Conservation (phyloP, 2,329 filamentous ascomycete genomes). For the Phialemonium atrogriseum region DNA sequence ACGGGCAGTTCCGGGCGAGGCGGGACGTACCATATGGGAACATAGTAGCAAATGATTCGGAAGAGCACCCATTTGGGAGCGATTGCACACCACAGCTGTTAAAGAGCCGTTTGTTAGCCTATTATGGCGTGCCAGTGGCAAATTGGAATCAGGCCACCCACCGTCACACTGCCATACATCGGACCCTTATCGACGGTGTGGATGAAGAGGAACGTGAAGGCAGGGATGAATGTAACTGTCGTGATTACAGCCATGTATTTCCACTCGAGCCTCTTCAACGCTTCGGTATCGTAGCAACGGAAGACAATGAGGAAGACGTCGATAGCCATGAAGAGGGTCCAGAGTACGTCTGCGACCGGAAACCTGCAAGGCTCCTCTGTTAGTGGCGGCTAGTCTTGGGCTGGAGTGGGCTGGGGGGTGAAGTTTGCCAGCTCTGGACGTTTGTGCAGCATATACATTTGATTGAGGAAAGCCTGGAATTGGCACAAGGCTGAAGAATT, state of each 20-base stretch:
- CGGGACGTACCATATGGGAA: slow-evolving; percentile 22
- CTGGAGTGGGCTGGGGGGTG: not conserved
- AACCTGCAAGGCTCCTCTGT: slow-evolving; percentile 17
- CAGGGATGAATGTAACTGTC: slow-evolving; percentile 22
- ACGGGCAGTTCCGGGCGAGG: not conserved
- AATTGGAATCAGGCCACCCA: slow-evolving; percentile 11
- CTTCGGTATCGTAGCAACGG: slow-evolving; percentile 21
- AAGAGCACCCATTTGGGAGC: slow-evolving; percentile 25
- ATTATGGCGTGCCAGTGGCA: not conserved
- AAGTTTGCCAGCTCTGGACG: not conserved
- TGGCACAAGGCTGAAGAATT: slow-evolving; percentile 23
- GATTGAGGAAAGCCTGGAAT: slow-evolving; percentile 27
- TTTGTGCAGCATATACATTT: slow-evolving; percentile 19
- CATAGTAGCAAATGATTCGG: slow-evolving; percentile 26
- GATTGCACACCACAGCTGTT: slow-evolving; percentile 28
- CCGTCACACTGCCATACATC: slow-evolving; percentile 26
- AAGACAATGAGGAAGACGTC: slow-evolving; percentile 27
- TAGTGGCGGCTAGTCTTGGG: not conserved
- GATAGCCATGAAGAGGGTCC: slow-evolving; percentile 27
- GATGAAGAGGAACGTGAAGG: slow-evolving; percentile 24
- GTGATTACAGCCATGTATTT: slow-evolving; percentile 22
- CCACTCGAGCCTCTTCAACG: slow-evolving; percentile 21
- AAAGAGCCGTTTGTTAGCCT: not conserved
- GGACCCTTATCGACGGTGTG: slow-evolving; percentile 19
- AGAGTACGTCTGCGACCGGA: slow-evolving; percentile 26